Evolutionary conservation across 1,284 basidiomycete species (phyloP).

Genomic region (Naganishia cerealis): DNA sequence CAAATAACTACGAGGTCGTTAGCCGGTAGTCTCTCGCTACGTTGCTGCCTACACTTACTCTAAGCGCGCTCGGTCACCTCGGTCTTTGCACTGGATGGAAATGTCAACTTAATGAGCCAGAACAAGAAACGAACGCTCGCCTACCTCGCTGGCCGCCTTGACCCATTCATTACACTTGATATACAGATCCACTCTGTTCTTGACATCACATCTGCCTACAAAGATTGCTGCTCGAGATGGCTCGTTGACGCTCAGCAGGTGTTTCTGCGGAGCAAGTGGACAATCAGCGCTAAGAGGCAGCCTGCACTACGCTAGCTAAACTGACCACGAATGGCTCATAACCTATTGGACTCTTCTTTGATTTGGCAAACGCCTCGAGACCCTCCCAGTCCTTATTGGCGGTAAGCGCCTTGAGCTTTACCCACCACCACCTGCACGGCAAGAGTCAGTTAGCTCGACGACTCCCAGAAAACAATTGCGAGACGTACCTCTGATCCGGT

Average conservation of each 20-base stretch:
- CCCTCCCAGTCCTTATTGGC: conserved; percentile 77
- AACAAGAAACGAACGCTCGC: neutral
- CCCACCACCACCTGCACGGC: conserved; percentile 75
- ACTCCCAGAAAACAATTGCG: neutral
- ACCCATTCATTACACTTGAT: conserved; percentile 85
- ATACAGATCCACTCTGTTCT: conserved; percentile 79
- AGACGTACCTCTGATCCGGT: conserved; percentile 74
- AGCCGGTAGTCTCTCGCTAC: neutral
- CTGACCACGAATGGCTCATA: conserved; percentile 89
- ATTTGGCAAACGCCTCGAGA: conserved; percentile 77
- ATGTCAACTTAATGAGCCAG: neutral
- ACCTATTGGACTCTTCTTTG: conserved; percentile 87
- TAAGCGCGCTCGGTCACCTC: conserved; percentile 73
- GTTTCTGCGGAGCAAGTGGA: conserved; percentile 39
- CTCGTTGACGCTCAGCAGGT: conserved; percentile 53
- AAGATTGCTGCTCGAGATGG: conserved; percentile 70
- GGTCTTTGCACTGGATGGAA: conserved; percentile 65
- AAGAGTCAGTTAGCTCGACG: neutral
- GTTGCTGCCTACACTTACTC: conserved; percentile 62
- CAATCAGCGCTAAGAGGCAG: neutral
- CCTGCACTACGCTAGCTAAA: conserved; percentile 46
- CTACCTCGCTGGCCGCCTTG: conserved; percentile 69
- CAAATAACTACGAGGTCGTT: conserved; percentile 60
- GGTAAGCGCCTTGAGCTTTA: conserved; percentile 80
- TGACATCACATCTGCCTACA: conserved; percentile 77